Base-by-base conservation (phyloP, 1,284 basidiomycete species). In the Inonotus obliquus region DNA sequence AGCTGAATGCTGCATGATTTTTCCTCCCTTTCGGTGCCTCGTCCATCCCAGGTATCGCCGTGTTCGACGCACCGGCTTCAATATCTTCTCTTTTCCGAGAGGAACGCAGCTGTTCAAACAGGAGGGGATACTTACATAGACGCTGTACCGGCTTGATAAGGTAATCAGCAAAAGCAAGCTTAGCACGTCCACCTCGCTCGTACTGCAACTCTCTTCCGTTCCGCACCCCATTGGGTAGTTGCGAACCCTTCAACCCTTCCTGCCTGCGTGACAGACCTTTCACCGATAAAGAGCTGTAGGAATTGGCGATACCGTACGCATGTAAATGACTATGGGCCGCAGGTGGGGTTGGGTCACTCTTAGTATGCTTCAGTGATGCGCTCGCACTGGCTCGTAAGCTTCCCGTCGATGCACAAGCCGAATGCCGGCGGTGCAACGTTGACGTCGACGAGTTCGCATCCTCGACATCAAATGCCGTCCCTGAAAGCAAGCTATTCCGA, bases 81-180 rank as follows among this genome's bases (percentile, higher is more conserved):
- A 32, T 41, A n/a, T n/a, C n/a, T 23, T 61, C 60, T 21, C 55
- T 35, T 13, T 70, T 67, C 62, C 74, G 74, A 45, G 73, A 70
- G n/a, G 76, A 73, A 56, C 81, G 79, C 54, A 97, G 81, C 67
- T 91, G 85, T 62, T 87, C 86, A 39, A 98, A 82, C 13, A 98
- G 81, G 47, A 97, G 80, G 9, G 94, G 93, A 71, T 98, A 98
- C 68, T 89, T 92, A 80, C 94, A 96, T 52, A 96, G 87, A 45
- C 93, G 79, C 73, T 96, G 93, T 19, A 95, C 82, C 5, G 93
- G 93, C 71, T 92, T 92, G 75, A 96, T 95, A 74, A 96, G 79
- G 70, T 93, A 91, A 74, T 96, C 93, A 67, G 84, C 77, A 69
- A 91, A 83, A 61, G 79, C 77, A 54, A 94, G 82, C 52, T 73